phyloP scores from a whole-genome alignment of 495 filamentous ascomycete species.

The Aspergillus baeticus region DNA sequence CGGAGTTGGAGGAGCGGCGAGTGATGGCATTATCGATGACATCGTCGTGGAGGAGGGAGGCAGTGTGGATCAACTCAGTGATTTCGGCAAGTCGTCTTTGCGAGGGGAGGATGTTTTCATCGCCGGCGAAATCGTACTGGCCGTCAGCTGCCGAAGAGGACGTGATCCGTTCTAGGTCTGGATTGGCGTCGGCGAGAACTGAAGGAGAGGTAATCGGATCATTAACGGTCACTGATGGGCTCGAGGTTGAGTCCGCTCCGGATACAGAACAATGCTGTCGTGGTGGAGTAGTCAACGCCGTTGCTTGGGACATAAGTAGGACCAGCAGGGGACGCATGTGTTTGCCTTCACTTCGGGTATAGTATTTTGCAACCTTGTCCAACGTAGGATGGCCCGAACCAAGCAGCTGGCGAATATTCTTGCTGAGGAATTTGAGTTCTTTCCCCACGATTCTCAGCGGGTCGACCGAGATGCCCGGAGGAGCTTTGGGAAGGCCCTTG shows the following conservation, averaged over 20 bases:
- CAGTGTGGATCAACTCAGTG: constrained; percentile 94
- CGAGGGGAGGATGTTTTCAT: constrained; percentile 83
- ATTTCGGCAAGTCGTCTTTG: constrained; percentile 93
- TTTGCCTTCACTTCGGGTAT: constrained; percentile 94
- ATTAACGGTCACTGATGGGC: constrained; percentile 52
- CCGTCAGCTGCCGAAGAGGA: constrained; percentile 47
- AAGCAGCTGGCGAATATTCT: constrained; percentile 82
- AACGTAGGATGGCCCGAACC: constrained; percentile 91
- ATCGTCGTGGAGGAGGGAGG: constrained; percentile 95
- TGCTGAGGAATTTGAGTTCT: constrained; percentile 90
- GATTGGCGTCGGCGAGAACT: constrained; percentile 82
- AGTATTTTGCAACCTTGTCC: constrained; percentile 96
- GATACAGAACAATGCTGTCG: constrained; percentile 49
- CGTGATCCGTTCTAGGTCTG: constrained; percentile 55
- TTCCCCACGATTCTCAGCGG: constrained; percentile 82
- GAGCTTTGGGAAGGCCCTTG: constrained; percentile 62
- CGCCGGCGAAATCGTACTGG: constrained; percentile 47
- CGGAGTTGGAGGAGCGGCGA: constrained; percentile 78
- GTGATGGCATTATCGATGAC: constrained; percentile 91
- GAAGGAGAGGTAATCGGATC: constrained; percentile 70
- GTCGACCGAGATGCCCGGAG: constrained; percentile 63
- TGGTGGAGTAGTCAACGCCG: constrained; percentile 70
- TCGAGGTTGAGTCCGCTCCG: constrained; percentile 13
- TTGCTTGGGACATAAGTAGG: constrained; percentile 92
- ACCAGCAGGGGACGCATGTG: constrained; percentile 93